Base-by-base conservation (phyloP, 495 filamentous ascomycete species). In the Lasiosphaeria miniovina region DNA sequence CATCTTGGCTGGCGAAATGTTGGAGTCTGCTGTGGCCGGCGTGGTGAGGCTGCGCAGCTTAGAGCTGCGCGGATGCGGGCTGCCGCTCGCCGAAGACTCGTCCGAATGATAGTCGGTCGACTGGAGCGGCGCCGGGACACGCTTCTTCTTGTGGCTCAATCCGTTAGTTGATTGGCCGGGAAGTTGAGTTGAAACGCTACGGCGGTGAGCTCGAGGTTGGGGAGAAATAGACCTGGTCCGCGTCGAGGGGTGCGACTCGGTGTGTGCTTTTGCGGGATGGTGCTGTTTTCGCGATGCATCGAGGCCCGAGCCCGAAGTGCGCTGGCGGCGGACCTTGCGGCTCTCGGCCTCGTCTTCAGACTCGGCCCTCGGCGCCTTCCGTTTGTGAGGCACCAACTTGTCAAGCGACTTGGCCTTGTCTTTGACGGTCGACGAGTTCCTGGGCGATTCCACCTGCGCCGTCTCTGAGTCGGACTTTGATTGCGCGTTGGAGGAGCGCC, bases 21-120 rank as follows among this genome's bases (percentile, higher is more conserved):
- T 75, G 45, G 78, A 80, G 48, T 83, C 81, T 3, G 79, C 79
- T 61, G 70, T 84, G 64, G 71, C 80, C 64, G 71, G 83, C 54
- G 72, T 88, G 11, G 85, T 81, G 45, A 90, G 74, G 63, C 82
- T 88, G 40, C 87, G 85, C 38, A 88, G 59, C 45, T 86, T 87
- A 40, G 82, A 80, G 59, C 82, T 84, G 62, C 84, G 88, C 50
- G 86, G 86, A 64, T 89, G 77, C 3, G 88, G 86, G 57, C 88
- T 90, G 34, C 85, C 82, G 67, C 86, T 88, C 3, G 81, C 82
- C 52, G 88, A 90, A 7, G 89, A 91, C 40, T 90, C 87, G 52
- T 88, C 88, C 2, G 87, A 90, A 55, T 84, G 83, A 33, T 87
- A 79, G 60, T 91, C 88, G 62, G 89, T 74, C 8, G 79, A 71